A percentile compares a stretch with the other conserved stretches of the same genome.
phyloP scores from a whole-genome alignment of 768 basidiomycete species.

The Agrocybe praecox region DNA sequence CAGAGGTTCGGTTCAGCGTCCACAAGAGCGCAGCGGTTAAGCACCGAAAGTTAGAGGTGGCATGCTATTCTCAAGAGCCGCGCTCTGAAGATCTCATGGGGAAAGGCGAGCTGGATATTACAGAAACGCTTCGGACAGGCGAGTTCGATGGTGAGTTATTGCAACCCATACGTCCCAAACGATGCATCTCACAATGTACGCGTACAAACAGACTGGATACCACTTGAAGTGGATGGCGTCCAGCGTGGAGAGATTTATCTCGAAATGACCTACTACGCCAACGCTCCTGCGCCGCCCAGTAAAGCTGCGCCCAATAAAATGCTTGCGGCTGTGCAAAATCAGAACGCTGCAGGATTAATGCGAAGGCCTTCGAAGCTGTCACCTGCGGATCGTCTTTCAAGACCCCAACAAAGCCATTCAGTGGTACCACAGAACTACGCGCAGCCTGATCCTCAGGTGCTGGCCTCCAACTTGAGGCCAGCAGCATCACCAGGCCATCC shows the following conservation, averaged over 20 bases:
- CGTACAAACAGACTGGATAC: slow-evolving; percentile 33
- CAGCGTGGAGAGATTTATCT: slow-evolving; percentile 86
- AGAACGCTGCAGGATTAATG: slow-evolving; percentile 27
- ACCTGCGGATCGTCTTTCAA: slow-evolving; percentile 51
- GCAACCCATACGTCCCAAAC: background rate
- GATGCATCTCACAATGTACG: background rate
- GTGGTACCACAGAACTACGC: slow-evolving; percentile 21
- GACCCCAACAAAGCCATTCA: slow-evolving; percentile 42
- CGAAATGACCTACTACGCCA: slow-evolving; percentile 92
- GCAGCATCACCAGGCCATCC: background rate
- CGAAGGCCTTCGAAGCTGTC: slow-evolving; percentile 57
- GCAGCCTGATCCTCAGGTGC: slow-evolving; percentile 9
- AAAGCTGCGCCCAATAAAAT: slow-evolving; percentile 20
- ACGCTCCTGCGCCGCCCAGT: slow-evolving; percentile 53
- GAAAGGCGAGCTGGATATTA: slow-evolving; percentile 72
- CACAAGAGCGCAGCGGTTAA: slow-evolving; percentile 56
- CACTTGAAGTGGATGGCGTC: slow-evolving; percentile 43
- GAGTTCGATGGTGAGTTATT: slow-evolving; percentile 85
- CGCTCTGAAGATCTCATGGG: slow-evolving; percentile 77
- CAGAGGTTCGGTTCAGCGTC: slow-evolving; percentile 80
- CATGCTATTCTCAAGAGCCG: slow-evolving; percentile 82
- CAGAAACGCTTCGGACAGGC: slow-evolving; percentile 78
- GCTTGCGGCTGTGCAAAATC: slow-evolving; percentile 19
- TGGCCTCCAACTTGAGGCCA: background rate
- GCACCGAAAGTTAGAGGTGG: slow-evolving; percentile 65